Base-by-base conservation (phyloP, 306 rosid genomes). In the Vicia villosa region DNA sequence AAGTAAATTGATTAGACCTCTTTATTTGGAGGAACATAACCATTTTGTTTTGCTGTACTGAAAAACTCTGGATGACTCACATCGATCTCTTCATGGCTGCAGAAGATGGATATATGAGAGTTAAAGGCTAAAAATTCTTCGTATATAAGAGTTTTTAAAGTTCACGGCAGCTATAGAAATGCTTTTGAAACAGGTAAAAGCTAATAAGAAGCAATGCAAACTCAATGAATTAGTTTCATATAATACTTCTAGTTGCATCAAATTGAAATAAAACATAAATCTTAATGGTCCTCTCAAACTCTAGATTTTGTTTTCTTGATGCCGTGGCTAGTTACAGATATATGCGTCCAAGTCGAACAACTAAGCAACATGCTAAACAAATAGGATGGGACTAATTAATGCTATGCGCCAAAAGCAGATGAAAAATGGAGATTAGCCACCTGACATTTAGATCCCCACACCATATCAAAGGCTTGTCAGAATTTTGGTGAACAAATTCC, bases 391-490 rank as follows among this genome's bases (percentile, higher is more conserved):
- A 77, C 24, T 63, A 63, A 74, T 37, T 16, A 46, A 59, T 9
- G 79, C 58, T 14, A 65, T 10, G 45, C 52, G 12, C 73, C 37
- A 50, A 34, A 71, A 58, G 36, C 47, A 67, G 64, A 58, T 22
- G 37, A 50, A 69, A 65, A 68, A 36, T 24, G 42, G 24, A 69
- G 83, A 73, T 56, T 34, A 70, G 68, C 65, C 66, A 85, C 98
- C 98, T 94, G 72, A 94, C 98, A 81, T 94, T 94, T 56, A 94
- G 95, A 87, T 94, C 98, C 66, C 98, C 98, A 59, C 97, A 94
- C 98, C 97, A 94, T 81, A 94, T 82, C 56, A 88, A 88, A 85
- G 98, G 96, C 83, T 22, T 22, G 26, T 22, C 26, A 1, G 26
- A 22, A 22, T 22, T 22, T 63, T 85, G 88, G 17, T 76, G 63